Conservation (phyloP, 1,139 yeast genomes). For the Zygotorulaspora mrakii region DNA sequence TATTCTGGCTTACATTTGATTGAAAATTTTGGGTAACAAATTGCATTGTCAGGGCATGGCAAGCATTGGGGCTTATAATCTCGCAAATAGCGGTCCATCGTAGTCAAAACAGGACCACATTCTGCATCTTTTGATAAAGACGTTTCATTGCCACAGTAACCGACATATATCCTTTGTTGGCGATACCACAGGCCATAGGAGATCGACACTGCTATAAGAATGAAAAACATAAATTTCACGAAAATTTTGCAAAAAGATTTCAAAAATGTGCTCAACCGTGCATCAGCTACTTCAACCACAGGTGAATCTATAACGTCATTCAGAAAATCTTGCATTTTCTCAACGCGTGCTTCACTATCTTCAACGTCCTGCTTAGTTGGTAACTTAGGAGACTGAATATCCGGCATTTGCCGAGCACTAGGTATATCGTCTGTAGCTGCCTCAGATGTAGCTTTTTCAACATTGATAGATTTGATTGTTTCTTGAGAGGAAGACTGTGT, state of each 20-base stretch:
- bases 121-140: slow-evolving; percentile 22
- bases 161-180: slow-evolving; percentile 55
- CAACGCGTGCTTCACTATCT: slow-evolving; percentile 33
- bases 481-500: slow-evolving; percentile 4
- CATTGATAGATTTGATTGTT: slow-evolving; percentile 6
- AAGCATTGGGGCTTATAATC: slow-evolving; percentile 57
- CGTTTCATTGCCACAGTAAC: slow-evolving; percentile 64
- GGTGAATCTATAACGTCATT: slow-evolving; percentile 8
- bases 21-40: slow-evolving; percentile 58
- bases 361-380: slow-evolving; percentile 29
- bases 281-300: not conserved
- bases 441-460: slow-evolving; percentile 24
- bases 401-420: not conserved
- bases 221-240: slow-evolving; percentile 16
- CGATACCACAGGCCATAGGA: slow-evolving; percentile 55
- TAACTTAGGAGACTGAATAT: slow-evolving; percentile 24
- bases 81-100: slow-evolving; percentile 22
- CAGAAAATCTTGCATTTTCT: slow-evolving; percentile 19
- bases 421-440: slow-evolving; percentile 8
- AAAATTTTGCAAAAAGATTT: slow-evolving; percentile 13
- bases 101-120: slow-evolving; percentile 17
- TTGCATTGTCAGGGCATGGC: slow-evolving; percentile 78
- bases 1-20: slow-evolving; percentile 71
- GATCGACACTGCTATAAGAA: slow-evolving; percentile 25
- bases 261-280: slow-evolving; percentile 2